Percentiles rank a stretch among this genome's conserved stretches.
These are phyloP conservation scores for Pythium dissotocum DNA, from an alignment of 352 stramenopile species.

Conservation along the genomic window DNA sequence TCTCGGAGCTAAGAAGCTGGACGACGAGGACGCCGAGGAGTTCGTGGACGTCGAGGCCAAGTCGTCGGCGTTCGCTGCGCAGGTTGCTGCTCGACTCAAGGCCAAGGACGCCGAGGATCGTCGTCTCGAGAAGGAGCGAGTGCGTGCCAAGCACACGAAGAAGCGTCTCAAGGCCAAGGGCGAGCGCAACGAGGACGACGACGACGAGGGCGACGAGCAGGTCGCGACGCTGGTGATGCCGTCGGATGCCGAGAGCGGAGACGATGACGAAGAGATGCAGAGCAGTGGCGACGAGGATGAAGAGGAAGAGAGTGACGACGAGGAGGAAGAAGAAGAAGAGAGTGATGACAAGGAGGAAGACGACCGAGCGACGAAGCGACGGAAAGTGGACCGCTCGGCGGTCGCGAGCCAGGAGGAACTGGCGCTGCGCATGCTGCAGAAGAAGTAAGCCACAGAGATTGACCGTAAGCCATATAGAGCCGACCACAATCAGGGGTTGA, in stretches of 20 bases:
- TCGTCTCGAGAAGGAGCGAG: slow-evolving; percentile 81
- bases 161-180: slow-evolving; percentile 85
- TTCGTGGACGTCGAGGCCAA: slow-evolving; percentile 73
- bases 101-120: slow-evolving; percentile 83
- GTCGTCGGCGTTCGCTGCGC: slow-evolving; percentile 57
- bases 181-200: slow-evolving; percentile 35
- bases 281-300: slow-evolving; percentile 32
- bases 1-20: slow-evolving; percentile 46
- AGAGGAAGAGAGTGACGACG: slow-evolving; percentile 13
- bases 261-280: slow-evolving; percentile 38
- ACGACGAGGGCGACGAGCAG: slow-evolving; percentile 35
- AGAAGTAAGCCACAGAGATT: slow-evolving; percentile 24
- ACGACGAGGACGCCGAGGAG: slow-evolving; percentile 28
- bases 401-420: slow-evolving; percentile 80
- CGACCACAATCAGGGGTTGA: neutral
- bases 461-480: neutral
- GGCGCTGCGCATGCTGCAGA: slow-evolving; percentile 77
- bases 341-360: slow-evolving; percentile 21
- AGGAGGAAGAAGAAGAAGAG: slow-evolving; percentile 34
- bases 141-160: slow-evolving; percentile 90
- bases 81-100: slow-evolving; percentile 68
- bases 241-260: slow-evolving; percentile 30
- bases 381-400: slow-evolving; percentile 47
- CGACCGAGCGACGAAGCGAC: slow-evolving; percentile 25
- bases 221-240: slow-evolving; percentile 25